Evolutionary conservation across 192 early-diverging fungal genomes (phyloP).

Genomic region (Coemansia sp.): DNA sequence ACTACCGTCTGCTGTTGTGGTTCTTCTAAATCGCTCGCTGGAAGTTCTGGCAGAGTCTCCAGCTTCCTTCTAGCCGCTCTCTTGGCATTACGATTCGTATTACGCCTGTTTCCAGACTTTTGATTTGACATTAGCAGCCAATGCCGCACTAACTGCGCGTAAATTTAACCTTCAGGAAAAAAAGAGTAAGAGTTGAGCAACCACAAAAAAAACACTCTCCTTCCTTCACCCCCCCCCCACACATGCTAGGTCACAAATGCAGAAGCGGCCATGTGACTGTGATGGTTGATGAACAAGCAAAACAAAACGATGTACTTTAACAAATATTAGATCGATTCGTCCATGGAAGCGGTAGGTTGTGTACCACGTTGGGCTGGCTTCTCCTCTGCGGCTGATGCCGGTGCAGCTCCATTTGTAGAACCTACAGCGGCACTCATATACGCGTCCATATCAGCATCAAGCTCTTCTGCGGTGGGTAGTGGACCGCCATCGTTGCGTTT

Average conservation of each 20-base stretch:
- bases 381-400: neutral
- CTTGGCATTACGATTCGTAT: slow-evolving; percentile 4
- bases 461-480: slow-evolving; percentile 27
- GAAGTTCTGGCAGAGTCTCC: slow-evolving; percentile 44
- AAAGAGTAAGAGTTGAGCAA: neutral
- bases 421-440: slow-evolving; percentile 28
- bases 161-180: neutral
- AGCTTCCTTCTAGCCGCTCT: slow-evolving; percentile 15
- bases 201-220: neutral
- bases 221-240: too few species aligned
- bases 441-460: slow-evolving; percentile 48
- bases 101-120: slow-evolving; percentile 18
- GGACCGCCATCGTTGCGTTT: slow-evolving; percentile 8
- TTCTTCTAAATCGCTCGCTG: slow-evolving; percentile 12
- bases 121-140: slow-evolving; percentile 24
- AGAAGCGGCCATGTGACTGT: neutral
- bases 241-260: neutral
- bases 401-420: neutral
- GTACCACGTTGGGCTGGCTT: neutral
- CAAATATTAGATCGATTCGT: neutral
- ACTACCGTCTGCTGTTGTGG: neutral
- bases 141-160: neutral
- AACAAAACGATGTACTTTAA: neutral
- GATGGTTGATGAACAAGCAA: neutral
- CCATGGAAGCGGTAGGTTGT: neutral